Conservation (phyloP, 148 eudicot species). For the Arbutus unedo region DNA sequence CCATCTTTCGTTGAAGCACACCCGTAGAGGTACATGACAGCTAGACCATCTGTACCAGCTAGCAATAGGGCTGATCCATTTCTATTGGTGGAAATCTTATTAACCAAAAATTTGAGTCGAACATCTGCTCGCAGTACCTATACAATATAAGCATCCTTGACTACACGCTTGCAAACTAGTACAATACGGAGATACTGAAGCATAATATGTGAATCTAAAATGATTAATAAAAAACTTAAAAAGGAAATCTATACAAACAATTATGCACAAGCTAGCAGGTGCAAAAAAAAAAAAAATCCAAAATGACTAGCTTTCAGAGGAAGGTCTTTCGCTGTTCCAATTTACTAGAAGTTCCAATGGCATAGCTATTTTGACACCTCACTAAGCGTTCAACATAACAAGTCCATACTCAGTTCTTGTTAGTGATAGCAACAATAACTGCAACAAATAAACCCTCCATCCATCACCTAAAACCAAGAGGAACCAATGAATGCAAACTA, state of each 20-base stretch:
- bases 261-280: background rate
- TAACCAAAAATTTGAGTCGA: slow-evolving; percentile 51
- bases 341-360: background rate
- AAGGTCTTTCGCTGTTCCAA: background rate
- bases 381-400: background rate
- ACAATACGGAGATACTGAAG: background rate
- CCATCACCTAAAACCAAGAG: background rate
- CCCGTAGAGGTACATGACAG: slow-evolving; percentile 71
- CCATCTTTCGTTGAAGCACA: slow-evolving; percentile 49
- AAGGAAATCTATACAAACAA: background rate
- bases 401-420: background rate
- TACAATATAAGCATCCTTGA: slow-evolving; percentile 18
- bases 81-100: slow-evolving; percentile 64
- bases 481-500: background rate
- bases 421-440: background rate
- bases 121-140: slow-evolving; percentile 75
- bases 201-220: background rate
- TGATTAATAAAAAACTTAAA: background rate
- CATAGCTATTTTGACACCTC: background rate
- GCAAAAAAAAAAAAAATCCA: background rate
- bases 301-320: slow-evolving; percentile 1
- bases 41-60: slow-evolving; percentile 58
- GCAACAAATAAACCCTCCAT: background rate
- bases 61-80: slow-evolving; percentile 82
- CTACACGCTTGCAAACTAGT: background rate